Percentiles rank a stretch among this genome's conserved stretches.
Evolutionary conservation across 164 flowering plant genomes (phyloP).

Genomic region (Magnolia kwangsiensis): DNA sequence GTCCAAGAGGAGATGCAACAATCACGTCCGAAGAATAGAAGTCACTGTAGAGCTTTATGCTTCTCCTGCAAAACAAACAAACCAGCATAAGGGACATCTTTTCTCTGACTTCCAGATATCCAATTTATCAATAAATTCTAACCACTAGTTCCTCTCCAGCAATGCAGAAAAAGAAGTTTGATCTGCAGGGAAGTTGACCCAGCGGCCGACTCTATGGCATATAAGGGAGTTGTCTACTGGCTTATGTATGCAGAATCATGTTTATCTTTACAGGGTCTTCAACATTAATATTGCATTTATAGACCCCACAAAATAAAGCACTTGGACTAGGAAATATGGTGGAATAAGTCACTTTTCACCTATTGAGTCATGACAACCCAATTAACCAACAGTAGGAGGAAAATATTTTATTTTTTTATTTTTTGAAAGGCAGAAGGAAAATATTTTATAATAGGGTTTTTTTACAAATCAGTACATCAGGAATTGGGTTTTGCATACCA

Average conservation of each 20-base stretch:
- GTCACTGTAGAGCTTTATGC: conserved; percentile 73
- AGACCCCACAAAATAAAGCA: no score
- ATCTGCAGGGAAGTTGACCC: neutral
- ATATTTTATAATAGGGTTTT: neutral
- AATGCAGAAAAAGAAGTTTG: neutral
- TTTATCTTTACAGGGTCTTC: no score
- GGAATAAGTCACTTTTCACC: neutral
- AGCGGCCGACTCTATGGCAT: neutral
- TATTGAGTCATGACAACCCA: neutral
- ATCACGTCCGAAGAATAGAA: conserved; percentile 84
- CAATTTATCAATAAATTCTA: neutral
- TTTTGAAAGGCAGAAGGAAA: neutral
- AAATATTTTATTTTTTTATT: neutral
- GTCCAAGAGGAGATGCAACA: conserved; percentile 79
- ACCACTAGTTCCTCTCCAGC: neutral
- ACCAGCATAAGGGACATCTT: neutral
- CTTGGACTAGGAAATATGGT: neutral
- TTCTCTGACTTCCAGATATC: neutral
- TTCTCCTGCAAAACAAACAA: conserved; percentile 39
- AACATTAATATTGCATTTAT: neutral
- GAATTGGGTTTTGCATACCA: no score
- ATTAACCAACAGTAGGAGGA: neutral
- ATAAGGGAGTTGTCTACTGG: neutral
- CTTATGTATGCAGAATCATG: neutral
- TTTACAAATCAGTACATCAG: no score